Evolutionary conservation across 2,329 filamentous ascomycete species (phyloP).

Genomic region (Thelonectria blattea): DNA sequence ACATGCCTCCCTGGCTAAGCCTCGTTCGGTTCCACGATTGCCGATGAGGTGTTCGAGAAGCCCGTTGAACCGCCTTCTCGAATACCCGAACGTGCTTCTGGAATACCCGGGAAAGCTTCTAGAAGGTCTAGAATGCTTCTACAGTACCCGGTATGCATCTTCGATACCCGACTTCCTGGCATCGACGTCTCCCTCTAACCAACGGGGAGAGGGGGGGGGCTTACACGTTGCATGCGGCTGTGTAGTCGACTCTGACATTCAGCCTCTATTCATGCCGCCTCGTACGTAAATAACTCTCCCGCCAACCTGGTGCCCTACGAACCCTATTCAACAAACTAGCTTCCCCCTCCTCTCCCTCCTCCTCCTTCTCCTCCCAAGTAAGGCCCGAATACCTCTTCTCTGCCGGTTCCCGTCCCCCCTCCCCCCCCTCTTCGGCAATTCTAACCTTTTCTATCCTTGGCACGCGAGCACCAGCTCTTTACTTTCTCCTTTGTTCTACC

Average conservation of each 20-base stretch:
- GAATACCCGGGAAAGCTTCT: not conserved
- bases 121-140: slow-evolving; percentile 3
- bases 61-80: not conserved
- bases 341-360: not conserved
- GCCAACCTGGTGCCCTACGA: not conserved
- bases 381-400: not conserved
- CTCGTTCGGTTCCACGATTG: not conserved
- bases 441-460: not conserved
- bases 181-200: too few species aligned
- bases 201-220: too few species aligned
- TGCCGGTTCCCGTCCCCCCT: not conserved
- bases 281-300: not conserved
- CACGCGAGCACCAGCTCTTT: not conserved
- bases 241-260: not conserved
- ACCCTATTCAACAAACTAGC: not conserved
- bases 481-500: not conserved
- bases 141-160: not conserved
- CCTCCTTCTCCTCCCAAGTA: not conserved
- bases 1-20: not conserved
- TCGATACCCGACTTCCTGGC: slow-evolving; percentile 11
- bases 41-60: not conserved
- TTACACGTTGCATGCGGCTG: not conserved
- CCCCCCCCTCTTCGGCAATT: not conserved
- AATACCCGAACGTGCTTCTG: not conserved
- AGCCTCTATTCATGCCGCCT: slow-evolving; percentile 1